These are phyloP conservation scores for Fistulinella cinereoalba DNA, from an alignment of 1,284 basidiomycete genomes.

Conservation along the genomic window DNA sequence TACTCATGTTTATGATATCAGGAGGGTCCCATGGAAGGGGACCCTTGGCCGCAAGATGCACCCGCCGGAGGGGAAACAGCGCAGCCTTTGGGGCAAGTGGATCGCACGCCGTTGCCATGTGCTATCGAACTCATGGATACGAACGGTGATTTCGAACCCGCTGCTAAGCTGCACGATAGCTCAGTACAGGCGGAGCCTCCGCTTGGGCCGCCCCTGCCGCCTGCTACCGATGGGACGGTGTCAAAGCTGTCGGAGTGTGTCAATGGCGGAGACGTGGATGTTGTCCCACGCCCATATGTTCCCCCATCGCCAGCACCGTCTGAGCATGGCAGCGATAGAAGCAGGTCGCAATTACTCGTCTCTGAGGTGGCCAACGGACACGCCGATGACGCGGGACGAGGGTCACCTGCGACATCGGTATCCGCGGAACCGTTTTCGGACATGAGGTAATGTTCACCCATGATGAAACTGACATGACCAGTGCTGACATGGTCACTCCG, in stretches of 20 bases:
- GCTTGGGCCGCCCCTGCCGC: neutral
- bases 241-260: neutral
- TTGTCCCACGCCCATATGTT: neutral
- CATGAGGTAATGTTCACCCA: conserved; percentile 13
- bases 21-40: neutral
- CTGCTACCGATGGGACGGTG: neutral
- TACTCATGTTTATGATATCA: conserved; percentile 12
- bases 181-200: conserved; percentile 1
- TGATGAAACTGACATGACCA: neutral
- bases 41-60: neutral
- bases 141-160: neutral
- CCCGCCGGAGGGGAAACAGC: neutral
- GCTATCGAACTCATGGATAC: neutral
- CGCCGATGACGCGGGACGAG: conserved; percentile 4
- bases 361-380: conserved; percentile 3
- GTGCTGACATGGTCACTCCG: neutral
- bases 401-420: conserved; percentile 11
- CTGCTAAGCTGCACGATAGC: neutral
- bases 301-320: conserved; percentile 30
- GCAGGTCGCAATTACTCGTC: neutral
- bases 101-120: neutral
- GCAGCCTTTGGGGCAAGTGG: neutral
- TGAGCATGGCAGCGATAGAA: conserved; percentile 26
- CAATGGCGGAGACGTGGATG: conserved; percentile 1
- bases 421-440: conserved; percentile 16